Conservation (phyloP, 805 yeast species). For the Dipodascus albidus region DNA sequence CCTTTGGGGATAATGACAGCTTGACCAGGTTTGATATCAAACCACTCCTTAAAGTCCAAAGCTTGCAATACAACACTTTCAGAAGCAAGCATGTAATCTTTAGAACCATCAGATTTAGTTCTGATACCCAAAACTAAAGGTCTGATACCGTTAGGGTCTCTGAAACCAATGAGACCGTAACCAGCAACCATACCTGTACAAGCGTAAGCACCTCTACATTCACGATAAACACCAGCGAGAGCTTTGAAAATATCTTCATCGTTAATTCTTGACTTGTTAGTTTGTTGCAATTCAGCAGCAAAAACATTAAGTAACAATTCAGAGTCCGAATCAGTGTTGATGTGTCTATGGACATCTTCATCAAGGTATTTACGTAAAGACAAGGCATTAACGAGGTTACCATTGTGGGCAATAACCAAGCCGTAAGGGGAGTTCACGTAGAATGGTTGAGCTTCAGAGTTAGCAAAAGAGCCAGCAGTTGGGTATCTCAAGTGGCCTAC, state of each 20-base stretch:
- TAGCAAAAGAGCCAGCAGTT: conserved; percentile 93
- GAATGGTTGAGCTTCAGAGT: conserved; percentile 96
- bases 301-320: conserved; percentile 82
- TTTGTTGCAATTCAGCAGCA: conserved; percentile 83
- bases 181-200: conserved; percentile 94
- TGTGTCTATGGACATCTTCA: conserved; percentile 90
- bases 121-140: conserved; percentile 86
- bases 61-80: conserved; percentile 93
- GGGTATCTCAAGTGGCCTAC: conserved; percentile 92
- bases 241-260: conserved; percentile 83
- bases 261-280: conserved; percentile 88
- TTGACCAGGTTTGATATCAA: conserved; percentile 89
- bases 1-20: conserved; percentile 87
- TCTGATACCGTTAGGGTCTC: conserved; percentile 95
- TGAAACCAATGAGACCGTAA: conserved; percentile 86
- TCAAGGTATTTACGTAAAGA: conserved; percentile 73
- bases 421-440: conserved; percentile 97
- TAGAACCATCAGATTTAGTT: conserved; percentile 48
- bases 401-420: conserved; percentile 81
- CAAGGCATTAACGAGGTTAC: conserved; percentile 82
- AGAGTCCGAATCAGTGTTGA: conserved; percentile 93
- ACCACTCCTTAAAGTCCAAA: conserved; percentile 66
- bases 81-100: conserved; percentile 89
- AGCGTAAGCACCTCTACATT: conserved; percentile 94
- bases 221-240: conserved; percentile 64